Conservation (phyloP, 768 basidiomycete genomes). For the Albatrellus ellisii region DNA sequence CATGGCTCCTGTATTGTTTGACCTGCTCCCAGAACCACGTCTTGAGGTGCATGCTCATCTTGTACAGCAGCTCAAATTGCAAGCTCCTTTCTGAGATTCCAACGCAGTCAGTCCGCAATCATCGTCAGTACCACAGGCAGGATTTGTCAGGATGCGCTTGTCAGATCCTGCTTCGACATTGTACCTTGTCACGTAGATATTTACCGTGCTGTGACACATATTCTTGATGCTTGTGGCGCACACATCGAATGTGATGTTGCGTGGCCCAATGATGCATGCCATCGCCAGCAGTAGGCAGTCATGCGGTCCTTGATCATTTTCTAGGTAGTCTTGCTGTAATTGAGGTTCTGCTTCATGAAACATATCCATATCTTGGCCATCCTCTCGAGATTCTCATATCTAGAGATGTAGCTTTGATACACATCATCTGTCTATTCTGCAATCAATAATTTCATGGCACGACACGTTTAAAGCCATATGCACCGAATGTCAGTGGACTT, state of each 20-base stretch:
- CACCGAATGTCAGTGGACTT: no score
- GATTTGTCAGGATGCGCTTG: conserved; percentile 15
- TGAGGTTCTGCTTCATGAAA: no score
- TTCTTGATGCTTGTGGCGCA: conserved; percentile 12
- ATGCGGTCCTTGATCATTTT: conserved; percentile 15
- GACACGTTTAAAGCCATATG: no score
- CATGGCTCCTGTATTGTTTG: background rate
- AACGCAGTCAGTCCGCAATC: conserved; percentile 15
- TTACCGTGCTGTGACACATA: conserved; percentile 7
- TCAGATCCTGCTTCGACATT: conserved; percentile 10
- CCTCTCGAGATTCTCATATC: no score
- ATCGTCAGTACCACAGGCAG: conserved; percentile 16
- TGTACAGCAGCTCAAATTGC: conserved; percentile 13
- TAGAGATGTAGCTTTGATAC: no score
- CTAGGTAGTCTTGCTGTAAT: no score
- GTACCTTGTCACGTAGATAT: conserved; percentile 1
- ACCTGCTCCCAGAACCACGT: conserved; percentile 4
- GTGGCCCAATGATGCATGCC: conserved; percentile 12
- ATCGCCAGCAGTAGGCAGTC: conserved; percentile 15
- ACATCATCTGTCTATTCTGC: no score
- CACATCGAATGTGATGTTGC: conserved; percentile 14
- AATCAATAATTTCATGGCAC: no score
- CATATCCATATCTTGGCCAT: no score
- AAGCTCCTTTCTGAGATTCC: conserved; percentile 12
- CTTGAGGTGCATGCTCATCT: conserved; percentile 5